Evolutionary conservation across 2,329 filamentous ascomycete species (phyloP), one percentile per base, ranked within the genome.

Genomic region (Ilyonectria destructans): DNA sequence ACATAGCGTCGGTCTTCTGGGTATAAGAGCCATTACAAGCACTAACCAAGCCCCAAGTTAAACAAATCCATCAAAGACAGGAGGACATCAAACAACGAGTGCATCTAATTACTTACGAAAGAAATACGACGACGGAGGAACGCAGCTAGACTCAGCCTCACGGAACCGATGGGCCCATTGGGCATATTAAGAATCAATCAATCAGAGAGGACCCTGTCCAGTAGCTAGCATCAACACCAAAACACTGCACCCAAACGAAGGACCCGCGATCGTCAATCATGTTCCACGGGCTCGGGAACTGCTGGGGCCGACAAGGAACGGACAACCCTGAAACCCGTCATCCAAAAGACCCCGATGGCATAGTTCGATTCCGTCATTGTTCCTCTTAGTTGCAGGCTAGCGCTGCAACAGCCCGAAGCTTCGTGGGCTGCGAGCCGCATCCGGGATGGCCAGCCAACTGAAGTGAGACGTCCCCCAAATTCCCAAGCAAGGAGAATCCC

Each of bases 291-390:
- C 12, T 21, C 51, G 40, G 23, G 58, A 49, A 23, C 55, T 43
- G 49, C 29, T 60, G 29, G 9, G 33, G 6, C 21, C 40, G 61
- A 45, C 43, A 31, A 19, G 17, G 45, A 40, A 37, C 56, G 43
- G 43, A 46, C 57, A 57, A 57, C 63, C 63, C 57, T 65, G 57
- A 60, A 68, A 51, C 48, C 60, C 46, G 62, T 64, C 54, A 29
- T 49, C 48, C 58, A 52, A 61, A 46, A 43, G n/a, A 48, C 67
- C 67, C 65, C 67, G 66, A 63, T 67, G 21, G 55, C 37, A 55
- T 64, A 59, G 71, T 65, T 72, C 67, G 63, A 76, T 74, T 76
- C 68, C 74, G 74, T 76, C 74, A 76, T 76, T 57, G 55, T 65
- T 75, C 65, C 68, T 67, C 65, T 73, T 73, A 75, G 74, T 70